These are phyloP conservation scores for Colletotrichum sojae DNA, from an alignment of 2,329 filamentous ascomycete species.

Conservation along the genomic window DNA sequence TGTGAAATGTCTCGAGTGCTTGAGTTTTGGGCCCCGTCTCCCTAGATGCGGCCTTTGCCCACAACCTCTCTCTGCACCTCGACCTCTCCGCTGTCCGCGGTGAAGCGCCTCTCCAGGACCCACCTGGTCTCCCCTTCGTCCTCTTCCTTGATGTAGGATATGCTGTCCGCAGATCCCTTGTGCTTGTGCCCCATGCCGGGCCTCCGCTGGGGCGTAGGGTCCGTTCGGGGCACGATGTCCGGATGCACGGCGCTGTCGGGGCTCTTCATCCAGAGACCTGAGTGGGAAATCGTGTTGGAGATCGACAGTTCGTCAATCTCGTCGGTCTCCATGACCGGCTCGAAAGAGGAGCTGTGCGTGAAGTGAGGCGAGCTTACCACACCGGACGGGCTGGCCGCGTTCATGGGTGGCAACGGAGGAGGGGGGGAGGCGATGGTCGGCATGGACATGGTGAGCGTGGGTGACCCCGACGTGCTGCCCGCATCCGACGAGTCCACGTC, in stretches of 20 bases:
- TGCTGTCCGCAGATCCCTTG: constrained; percentile 74
- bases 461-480: constrained; percentile 63
- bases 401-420: constrained; percentile 40
- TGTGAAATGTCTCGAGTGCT: not conserved
- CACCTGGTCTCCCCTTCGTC: constrained; percentile 72
- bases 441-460: constrained; percentile 63
- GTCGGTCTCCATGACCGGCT: constrained; percentile 58
- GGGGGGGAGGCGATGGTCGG: constrained; percentile 48
- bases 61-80: constrained; percentile 77
- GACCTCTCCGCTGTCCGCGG: constrained; percentile 74
- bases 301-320: constrained; percentile 44
- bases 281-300: constrained; percentile 44
- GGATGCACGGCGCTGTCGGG: constrained; percentile 38
- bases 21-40: no score
- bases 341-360: constrained; percentile 48
- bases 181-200: constrained; percentile 62
- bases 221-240: constrained; percentile 40
- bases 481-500: constrained; percentile 65
- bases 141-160: constrained; percentile 77
- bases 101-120: constrained; percentile 78
- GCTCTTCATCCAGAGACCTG: constrained; percentile 46
- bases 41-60: constrained; percentile 65
- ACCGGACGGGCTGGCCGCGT: constrained; percentile 33
- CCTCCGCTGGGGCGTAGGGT: constrained; percentile 42
- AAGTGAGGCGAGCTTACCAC: constrained; percentile 44